Base-by-base conservation (phyloP, 179 eudicot species). In the Drosera spatulata region DNA sequence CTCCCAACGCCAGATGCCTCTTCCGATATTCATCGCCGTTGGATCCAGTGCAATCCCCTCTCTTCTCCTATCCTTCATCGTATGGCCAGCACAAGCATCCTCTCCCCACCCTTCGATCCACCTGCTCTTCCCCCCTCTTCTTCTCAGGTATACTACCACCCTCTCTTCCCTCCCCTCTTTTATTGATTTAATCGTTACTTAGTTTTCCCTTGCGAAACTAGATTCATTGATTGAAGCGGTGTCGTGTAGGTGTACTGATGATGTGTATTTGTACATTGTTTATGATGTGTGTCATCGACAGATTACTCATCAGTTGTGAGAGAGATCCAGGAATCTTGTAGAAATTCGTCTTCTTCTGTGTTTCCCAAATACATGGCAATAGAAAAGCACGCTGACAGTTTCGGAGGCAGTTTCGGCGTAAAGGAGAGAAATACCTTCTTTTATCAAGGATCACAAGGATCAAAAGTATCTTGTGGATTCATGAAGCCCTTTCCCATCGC, bases 391-490 rank as follows among this genome's bases (percentile, higher is more conserved):
- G 71, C 67, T 58, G 62, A 47, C 41, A 82, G 71, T 50, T 91
- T 91, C 73, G 96, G 91, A 33, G 96, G 91, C 33, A 80, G 82
- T 78, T 72, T 88, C 62, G 77, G 76, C 62, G 46, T 73, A 40
- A 45, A 55, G 54, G 63, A 71, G 53, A 85, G 96, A 68, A 13
- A 79, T 61, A 73, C 86, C 4, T 77, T 71, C 62, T 84, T 84
- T 47, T 82, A 91, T 77, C 80, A 73, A 54, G 54, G 47, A 10
- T 66, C 73, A 49, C 72, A 56, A 61, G 75, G 45, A 38, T 13
- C 5, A 37, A 80, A 82, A 61, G 50, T 88, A 43, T 91, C 96
- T 1, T 91, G 98, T 66, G 98, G 96, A n/a, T 91, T 91, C 72
- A 71, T 85, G 22, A 80, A 69, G 72, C 73, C 75, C 10, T 84